Base-by-base conservation (phyloP, 441 rosid species). In the Kokia cookei region DNA sequence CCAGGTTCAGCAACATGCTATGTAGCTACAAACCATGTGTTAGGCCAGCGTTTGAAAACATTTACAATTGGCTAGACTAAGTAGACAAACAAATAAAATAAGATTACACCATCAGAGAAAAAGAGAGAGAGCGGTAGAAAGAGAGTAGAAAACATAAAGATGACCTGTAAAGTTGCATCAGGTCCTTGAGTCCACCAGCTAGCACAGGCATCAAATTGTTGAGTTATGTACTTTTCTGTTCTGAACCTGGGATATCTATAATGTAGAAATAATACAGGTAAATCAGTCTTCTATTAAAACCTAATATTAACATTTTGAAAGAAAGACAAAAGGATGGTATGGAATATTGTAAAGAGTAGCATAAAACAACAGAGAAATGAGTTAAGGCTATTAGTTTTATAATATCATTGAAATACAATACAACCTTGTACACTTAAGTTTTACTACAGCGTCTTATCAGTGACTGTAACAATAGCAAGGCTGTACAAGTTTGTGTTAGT, bases 171-270 rank as follows among this genome's bases (percentile, higher is more conserved):
- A 65, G 89, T 71, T 74, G 95, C 86, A 85, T 91, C 91, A 70
- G 97, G 99, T 75, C 97, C 98, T 85, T 95, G 98, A 73, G 99
- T 95, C 99, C 97, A 95, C 99, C 99, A 95, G 84, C 98, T 95
- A 80, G 99, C 98, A 81, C 98, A 93, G 77, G 88, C 99, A 87
- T 95, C 99, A 86, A 91, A 95, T 76, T 89, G 91, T 80, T 93
- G 93, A 78, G 84, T 82, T 66, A 95, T 72, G 66, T 70, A 81
- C 74, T 65, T 80, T 22, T 81, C n/a, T 81, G 66, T 77, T 69
- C 15, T 73, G 79, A 51, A 43, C 95, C 95, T 87, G 61, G 48
- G 51, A 76, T 59, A n/a, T n/a, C n/a, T n/a, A 37, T 51, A 71
- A 60, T 37, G 62, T 19, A 54, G 73, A 76, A 63, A 75, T 32